Evolutionary conservation across 2,329 filamentous ascomycete genomes (phyloP), one percentile per base, ranked within the genome.

Genomic region (Elsinoe batatas): DNA sequence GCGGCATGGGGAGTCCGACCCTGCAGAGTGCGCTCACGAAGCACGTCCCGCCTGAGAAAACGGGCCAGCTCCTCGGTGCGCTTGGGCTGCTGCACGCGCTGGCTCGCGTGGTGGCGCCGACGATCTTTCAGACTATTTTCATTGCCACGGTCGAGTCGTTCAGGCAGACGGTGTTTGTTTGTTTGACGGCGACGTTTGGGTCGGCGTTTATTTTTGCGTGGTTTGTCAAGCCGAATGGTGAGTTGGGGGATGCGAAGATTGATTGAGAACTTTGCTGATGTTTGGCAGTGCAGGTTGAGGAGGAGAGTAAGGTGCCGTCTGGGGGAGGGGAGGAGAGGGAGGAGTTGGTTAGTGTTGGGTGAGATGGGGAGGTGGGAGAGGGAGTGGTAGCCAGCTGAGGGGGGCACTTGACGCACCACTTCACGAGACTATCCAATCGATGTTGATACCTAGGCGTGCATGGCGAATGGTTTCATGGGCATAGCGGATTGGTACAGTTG

Each of bases 61-160:
- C 93, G 0, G 93, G 93, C 0, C 84, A 93, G 67, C 74, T 97
- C n/a, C 78, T 98, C 0, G 93, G 93, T 18, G 91, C 90, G 1
- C 85, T 85, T 13, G 93, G 91, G 0, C 75, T 97, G 59, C 71
- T 97, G 57, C 91, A 97, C 70, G 87, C 89, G 1, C 71, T 95
- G 35, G 81, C 87, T 2, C 78, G 90, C 59, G 82, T 97, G 1
- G 68, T 95, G 11, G 84, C 86, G 0, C 93, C 93, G 0, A 79
- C 88, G 0, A 66, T 91, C 1, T 95, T 96, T 71, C 95, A 93
- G 64, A 80, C 87, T 4, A 81, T 97, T 8, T 98, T 95, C 67
- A 86, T 85, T 12, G 74, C 79, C 2, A 97, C 93, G 0, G 88
- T 96, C 1, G 82, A 79, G 17, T 82, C 72, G 1, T 91, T 87